Conservation (phyloP, 2,329 filamentous ascomycete genomes). For the Fusarium ambrosium region DNA sequence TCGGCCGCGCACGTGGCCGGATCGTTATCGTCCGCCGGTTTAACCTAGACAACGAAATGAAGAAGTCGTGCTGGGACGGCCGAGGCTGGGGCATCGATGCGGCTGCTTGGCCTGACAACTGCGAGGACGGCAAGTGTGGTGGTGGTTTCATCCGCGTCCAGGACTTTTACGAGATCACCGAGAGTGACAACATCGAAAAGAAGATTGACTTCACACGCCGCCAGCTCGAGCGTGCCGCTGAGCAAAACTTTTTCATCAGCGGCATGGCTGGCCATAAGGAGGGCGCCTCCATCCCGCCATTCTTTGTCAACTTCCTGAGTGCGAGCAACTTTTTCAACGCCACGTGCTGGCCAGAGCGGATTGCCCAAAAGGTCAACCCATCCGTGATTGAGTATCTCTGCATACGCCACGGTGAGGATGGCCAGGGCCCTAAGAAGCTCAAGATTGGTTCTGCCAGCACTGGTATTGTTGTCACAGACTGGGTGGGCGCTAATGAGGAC, state of each 20-base stretch:
- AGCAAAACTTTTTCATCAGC: conserved; percentile 61
- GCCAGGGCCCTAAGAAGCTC: conserved; percentile 63
- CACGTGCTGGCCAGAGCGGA: conserved; percentile 92
- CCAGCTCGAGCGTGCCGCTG: conserved; percentile 81
- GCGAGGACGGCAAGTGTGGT: conserved; percentile 77
- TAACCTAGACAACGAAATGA: conserved; percentile 69
- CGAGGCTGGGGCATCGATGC: conserved; percentile 72
- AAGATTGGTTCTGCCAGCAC: conserved; percentile 80
- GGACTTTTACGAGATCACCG: conserved; percentile 92
- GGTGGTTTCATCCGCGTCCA: conserved; percentile 86
- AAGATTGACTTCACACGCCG: conserved; percentile 82
- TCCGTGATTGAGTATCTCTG: conserved; percentile 75
- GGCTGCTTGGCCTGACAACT: conserved; percentile 87
- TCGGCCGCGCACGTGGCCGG: conserved; percentile 84
- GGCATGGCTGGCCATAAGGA: conserved; percentile 48
- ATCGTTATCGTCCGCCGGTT: conserved; percentile 90
- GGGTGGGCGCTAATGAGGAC: conserved; percentile 87
- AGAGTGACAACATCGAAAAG: conserved; percentile 79
- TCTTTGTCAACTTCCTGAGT: conserved; percentile 92
- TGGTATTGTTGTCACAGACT: conserved; percentile 92
- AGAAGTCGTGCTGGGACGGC: conserved; percentile 62
- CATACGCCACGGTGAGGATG: conserved; percentile 66
- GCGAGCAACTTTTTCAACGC: conserved; percentile 96
- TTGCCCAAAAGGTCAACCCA: conserved; percentile 90
- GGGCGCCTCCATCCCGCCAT: conserved; percentile 63